phyloP scores from a whole-genome alignment of 108 stramenopile genomes.

The Skeletonema grethae region DNA sequence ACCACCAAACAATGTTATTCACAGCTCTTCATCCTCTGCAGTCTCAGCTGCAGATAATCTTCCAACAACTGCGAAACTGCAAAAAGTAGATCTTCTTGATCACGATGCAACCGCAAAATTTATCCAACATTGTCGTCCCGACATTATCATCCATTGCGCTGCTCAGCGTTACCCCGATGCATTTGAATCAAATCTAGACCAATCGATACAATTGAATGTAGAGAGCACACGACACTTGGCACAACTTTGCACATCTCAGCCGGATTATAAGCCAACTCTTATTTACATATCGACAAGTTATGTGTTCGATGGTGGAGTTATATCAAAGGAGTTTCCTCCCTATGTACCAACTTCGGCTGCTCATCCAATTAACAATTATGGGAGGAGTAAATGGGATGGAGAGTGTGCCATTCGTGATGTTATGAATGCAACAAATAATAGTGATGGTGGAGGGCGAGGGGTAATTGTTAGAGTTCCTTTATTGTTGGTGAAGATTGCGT shows the following conservation, averaged over 20 bases:
- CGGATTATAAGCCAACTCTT: constrained; percentile 15
- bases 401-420: constrained; percentile 33
- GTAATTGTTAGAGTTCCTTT: constrained; percentile 34
- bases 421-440: constrained; percentile 11
- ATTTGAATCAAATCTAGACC: constrained; percentile 23
- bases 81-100: constrained; percentile 25
- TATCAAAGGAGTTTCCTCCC: constrained; percentile 25
- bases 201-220: constrained; percentile 29
- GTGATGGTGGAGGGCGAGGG: constrained; percentile 12
- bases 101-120: constrained; percentile 18
- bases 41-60: not conserved
- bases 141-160: constrained; percentile 39
- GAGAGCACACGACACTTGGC: constrained; percentile 32
- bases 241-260: constrained; percentile 4
- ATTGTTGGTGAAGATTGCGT: constrained; percentile 40
- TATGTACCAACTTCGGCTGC: constrained; percentile 25
- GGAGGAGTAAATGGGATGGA: constrained; percentile 35
- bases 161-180: constrained; percentile 38
- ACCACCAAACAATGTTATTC: not conserved
- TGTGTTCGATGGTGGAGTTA: constrained; percentile 35
- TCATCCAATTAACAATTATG: constrained; percentile 34
- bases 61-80: constrained; percentile 5
- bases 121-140: constrained; percentile 10
- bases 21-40: not conserved
- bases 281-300: constrained; percentile 40